phyloP scores from a whole-genome alignment of 208 protist genomes.

The Acanthamoeba rhysodes region DNA sequence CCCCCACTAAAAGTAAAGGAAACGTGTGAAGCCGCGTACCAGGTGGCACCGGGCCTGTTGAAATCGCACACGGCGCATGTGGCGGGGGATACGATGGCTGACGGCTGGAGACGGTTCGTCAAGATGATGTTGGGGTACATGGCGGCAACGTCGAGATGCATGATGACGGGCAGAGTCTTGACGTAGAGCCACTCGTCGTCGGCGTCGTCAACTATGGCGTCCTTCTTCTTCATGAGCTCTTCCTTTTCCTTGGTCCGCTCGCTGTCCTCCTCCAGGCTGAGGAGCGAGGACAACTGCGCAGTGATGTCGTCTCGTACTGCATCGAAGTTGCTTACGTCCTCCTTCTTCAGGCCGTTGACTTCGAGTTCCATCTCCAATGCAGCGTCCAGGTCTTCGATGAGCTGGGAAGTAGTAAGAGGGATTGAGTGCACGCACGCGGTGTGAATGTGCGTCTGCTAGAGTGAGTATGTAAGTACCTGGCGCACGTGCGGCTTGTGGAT shows the following conservation, averaged over 20 bases:
- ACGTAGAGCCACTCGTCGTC: conserved; percentile 77
- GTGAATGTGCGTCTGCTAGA: neutral
- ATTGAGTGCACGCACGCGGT: neutral
- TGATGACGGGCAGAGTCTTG: conserved; percentile 97
- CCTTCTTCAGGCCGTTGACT: conserved; percentile 88
- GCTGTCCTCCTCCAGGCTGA: conserved; percentile 61
- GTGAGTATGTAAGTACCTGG: neutral
- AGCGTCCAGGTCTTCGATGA: conserved; percentile 96
- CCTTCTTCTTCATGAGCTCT: conserved; percentile 82
- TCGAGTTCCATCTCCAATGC: conserved; percentile 92
- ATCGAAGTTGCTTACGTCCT: conserved; percentile 92
- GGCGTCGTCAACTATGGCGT: neutral
- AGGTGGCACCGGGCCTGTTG: conserved; percentile 94
- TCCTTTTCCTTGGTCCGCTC: conserved; percentile 77
- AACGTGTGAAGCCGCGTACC: conserved; percentile 71
- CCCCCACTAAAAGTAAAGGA: neutral
- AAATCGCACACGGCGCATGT: conserved; percentile 98
- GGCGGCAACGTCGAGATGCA: conserved; percentile 99
- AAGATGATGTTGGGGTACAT: conserved; percentile 99
- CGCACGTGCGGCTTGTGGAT: conserved; percentile 67
- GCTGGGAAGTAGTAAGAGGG: conserved; percentile 81
- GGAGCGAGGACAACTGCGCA: neutral
- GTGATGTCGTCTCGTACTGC: conserved; percentile 89
- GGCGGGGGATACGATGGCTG: conserved; percentile 94
- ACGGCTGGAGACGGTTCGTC: conserved; percentile 98